phyloP scores from a whole-genome alignment of 2,329 filamentous ascomycete species.

The Scortechinia acanthostroma region DNA sequence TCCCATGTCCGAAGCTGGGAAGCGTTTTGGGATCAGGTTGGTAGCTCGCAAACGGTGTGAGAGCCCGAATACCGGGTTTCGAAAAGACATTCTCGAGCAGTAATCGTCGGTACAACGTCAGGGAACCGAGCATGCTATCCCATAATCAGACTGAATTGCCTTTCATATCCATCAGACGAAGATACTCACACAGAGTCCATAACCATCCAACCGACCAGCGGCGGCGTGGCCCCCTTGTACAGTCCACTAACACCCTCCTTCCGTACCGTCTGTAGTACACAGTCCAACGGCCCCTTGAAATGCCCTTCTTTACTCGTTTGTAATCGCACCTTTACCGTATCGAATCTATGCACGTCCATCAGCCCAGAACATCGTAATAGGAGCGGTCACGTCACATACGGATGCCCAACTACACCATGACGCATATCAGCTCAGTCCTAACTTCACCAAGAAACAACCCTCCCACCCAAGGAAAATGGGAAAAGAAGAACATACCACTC shows the following conservation, averaged over 20 bases:
- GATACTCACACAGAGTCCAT: constrained; percentile 64
- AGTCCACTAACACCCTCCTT: constrained; percentile 79
- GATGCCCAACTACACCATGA: constrained; percentile 2
- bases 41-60: constrained; percentile 19
- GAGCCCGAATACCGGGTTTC: constrained; percentile 26
- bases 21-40: constrained; percentile 33
- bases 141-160: background rate
- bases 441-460: background rate
- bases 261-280: constrained; percentile 73
- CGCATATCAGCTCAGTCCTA: background rate
- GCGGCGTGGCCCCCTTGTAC: constrained; percentile 91
- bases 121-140: constrained; percentile 71
- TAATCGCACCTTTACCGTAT: constrained; percentile 92
- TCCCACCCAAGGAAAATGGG: background rate
- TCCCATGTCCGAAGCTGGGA: constrained; percentile 73
- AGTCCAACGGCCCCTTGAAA: constrained; percentile 82
- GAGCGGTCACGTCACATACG: background rate
- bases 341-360: constrained; percentile 58
- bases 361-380: constrained; percentile 5
- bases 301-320: constrained; percentile 74
- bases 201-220: constrained; percentile 94
- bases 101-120: constrained; percentile 82
- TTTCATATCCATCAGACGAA: background rate
- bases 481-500: constrained; percentile 50
- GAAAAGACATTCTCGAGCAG: constrained; percentile 76